Base-by-base conservation (phyloP, 1,284 basidiomycete genomes). In the Cryptococcus sp. region DNA sequence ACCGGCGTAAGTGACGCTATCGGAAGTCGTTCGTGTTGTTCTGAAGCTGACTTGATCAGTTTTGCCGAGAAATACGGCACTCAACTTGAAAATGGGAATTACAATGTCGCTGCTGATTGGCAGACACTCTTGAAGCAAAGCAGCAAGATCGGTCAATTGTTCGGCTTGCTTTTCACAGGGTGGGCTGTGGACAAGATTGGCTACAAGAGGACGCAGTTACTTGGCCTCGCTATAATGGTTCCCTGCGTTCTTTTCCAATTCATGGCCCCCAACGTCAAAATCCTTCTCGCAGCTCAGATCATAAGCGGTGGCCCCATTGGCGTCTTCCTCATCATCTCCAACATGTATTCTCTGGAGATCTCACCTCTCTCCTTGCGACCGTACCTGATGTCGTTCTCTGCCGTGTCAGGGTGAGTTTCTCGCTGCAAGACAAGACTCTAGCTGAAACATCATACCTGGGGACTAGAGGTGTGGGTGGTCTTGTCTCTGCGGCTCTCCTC, bases 311-410 rank as follows among this genome's bases (percentile, higher is more conserved):
- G 29, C 29, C 29, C 29, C 13, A 34, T 34, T 34, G 29, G 29
- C 29, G 29, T 34, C 29, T 34, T 34, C 29, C 29, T 34, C 29
- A 34, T 34, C 29, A 34, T 34, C 29, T 7, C 29, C 3, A 34
- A 34, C 29, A 34, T 34, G 29, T 83, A 81, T 63, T 81, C 82
- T 13, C 74, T 78, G 17, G 82, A 83, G 48, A 76, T 83, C 20
- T 78, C 76, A 41, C 81, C 81, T 3, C 52, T 66, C 11, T 53
- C 56, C n/a, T 61, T 69, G 16, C 66, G 69, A 50, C 61, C 63
- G n/a, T 67, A 68, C 52, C 55, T 67, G 13, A 72, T 68, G 13
- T 65, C 67, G 19, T 72, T 65, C 52, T 78, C 82, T 64, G 81
- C 81, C 70, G 67, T 81, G 26, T 82, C 81, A 69, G 82, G 81